Conservation (phyloP, 768 basidiomycete species). For the Hortiboletus flavorubellus region DNA sequence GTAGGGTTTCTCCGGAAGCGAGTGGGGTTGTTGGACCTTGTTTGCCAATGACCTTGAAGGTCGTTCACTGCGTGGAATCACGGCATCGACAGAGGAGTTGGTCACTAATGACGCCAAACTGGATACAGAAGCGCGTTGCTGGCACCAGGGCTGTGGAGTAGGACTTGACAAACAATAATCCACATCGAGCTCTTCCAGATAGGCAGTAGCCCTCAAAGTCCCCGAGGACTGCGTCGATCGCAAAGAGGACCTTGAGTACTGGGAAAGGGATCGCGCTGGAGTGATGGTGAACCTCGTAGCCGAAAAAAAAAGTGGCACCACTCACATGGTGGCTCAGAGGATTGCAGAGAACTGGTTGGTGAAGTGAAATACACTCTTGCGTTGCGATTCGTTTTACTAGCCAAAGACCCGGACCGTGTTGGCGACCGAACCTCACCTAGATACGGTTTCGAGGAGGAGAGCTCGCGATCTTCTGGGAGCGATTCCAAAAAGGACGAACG, state of each 20-base stretch:
- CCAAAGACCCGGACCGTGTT: conserved; percentile 16
- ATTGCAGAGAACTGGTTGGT: background rate
- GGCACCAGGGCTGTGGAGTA: conserved; percentile 13
- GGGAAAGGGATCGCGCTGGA: conserved; percentile 18
- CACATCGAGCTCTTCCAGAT: conserved; percentile 31
- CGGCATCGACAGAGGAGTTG: conserved; percentile 54
- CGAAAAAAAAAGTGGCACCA: background rate
- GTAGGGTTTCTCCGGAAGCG: conserved; percentile 19
- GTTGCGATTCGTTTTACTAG: conserved; percentile 16
- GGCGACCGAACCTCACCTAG: conserved; percentile 6
- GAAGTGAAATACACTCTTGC: conserved; percentile 19
- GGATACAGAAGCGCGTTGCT: conserved; percentile 41
- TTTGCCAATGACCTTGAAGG: conserved; percentile 9
- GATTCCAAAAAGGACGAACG: conserved; percentile 36
- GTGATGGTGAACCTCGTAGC: background rate
- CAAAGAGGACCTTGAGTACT: conserved; percentile 27
- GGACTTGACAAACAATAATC: conserved; percentile 27
- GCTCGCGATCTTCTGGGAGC: conserved; percentile 51
- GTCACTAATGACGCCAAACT: conserved; percentile 59
- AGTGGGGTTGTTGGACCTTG: conserved; percentile 9
- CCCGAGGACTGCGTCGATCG: conserved; percentile 32
- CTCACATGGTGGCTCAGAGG: conserved; percentile 18
- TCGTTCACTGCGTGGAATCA: conserved; percentile 41
- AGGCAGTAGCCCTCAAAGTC: conserved; percentile 19
- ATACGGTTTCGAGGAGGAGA: conserved; percentile 24